These are phyloP conservation scores for Capsella bursapastoris DNA, from an alignment of 345 rosid genomes.

Conservation along the genomic window DNA sequence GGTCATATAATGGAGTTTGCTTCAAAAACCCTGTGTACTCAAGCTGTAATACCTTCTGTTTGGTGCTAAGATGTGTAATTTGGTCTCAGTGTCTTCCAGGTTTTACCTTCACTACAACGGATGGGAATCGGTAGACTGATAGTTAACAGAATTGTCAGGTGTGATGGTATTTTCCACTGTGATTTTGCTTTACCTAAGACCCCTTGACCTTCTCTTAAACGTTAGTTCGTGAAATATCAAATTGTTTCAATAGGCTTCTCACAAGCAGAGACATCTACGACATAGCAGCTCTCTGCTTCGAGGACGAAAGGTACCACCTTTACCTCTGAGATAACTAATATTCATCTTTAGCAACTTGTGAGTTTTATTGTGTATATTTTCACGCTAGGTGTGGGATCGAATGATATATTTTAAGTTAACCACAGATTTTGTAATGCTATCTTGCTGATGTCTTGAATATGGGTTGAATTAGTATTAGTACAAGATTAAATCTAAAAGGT, in stretches of 20 bases:
- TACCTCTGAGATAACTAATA: background rate
- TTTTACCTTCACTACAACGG: conserved; percentile 65
- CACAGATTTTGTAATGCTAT: conserved; percentile 8
- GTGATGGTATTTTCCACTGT: conserved; percentile 14
- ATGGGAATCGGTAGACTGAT: conserved; percentile 86
- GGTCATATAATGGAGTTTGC: conserved; percentile 8
- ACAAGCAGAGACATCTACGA: conserved; percentile 73
- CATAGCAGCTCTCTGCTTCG: conserved; percentile 85
- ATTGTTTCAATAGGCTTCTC: conserved; percentile 57
- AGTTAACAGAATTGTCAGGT: conserved; percentile 75
- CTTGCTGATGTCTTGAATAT: conserved; percentile 9
- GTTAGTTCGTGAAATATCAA: background rate
- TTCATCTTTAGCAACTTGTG: conserved; percentile 5
- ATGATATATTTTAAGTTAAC: background rate
- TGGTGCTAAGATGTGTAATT: conserved; percentile 44
- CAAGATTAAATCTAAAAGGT: background rate
- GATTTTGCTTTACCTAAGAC: conserved; percentile 7
- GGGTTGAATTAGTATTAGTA: background rate
- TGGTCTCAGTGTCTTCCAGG: conserved; percentile 66
- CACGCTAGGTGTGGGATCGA: conserved; percentile 1
- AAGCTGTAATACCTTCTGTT: background rate
- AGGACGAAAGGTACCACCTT: conserved; percentile 62
- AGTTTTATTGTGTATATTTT: conserved; percentile 1
- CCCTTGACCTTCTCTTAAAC: background rate
- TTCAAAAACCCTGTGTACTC: background rate